Base-by-base conservation (phyloP, 768 basidiomycete genomes). In the Auricularia sp. region DNA sequence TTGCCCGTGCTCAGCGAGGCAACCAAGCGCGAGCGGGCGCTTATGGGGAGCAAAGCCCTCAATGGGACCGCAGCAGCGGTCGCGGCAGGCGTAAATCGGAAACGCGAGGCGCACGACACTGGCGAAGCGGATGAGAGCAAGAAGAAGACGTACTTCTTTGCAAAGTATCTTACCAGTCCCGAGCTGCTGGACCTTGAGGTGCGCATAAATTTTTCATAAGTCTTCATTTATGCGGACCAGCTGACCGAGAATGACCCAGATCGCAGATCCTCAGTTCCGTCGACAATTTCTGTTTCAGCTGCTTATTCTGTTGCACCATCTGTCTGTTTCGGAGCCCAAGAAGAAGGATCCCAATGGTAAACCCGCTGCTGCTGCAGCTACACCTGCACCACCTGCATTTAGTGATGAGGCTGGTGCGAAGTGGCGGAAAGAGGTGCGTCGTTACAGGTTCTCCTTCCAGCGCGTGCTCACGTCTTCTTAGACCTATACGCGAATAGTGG, bases 201-300 rank as follows among this genome's bases (percentile, higher is more conserved):
- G 62, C 62, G 80, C 70, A 18, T 59, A 8, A 18, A 36, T 51
- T 36, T 36, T 8, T 14, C 47, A 24, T n/a, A 14, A 54, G 2
- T 42, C 37, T 29, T 44, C 62, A 35, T 45, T 65, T 68, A 29
- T 29, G 29, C 29, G 29, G 64, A 62, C 63, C 39, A 37, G 36
- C 51, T 13, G 63, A 65, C 35, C 62, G 37, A 11, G 39, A 37
- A 39, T 71, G 39, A 42, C 29, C 29, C 39, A 94, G 93, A 84
- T 95, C 63, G 89, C 92, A 24, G 94, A 95, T 71, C 90, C 90
- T 0, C 85, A 90, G 70, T 97, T 97, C 79, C 89, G 94, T n/a
- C 86, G 92, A 16, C 94, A 96, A 75, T 86, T 94, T 75, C 80
- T 96, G 21, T 87, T 95, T 72, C 94, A 97, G 65, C 65, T 71